These are phyloP conservation scores for Trametes punicea DNA, from an alignment of 768 basidiomycete species.

Conservation along the genomic window DNA sequence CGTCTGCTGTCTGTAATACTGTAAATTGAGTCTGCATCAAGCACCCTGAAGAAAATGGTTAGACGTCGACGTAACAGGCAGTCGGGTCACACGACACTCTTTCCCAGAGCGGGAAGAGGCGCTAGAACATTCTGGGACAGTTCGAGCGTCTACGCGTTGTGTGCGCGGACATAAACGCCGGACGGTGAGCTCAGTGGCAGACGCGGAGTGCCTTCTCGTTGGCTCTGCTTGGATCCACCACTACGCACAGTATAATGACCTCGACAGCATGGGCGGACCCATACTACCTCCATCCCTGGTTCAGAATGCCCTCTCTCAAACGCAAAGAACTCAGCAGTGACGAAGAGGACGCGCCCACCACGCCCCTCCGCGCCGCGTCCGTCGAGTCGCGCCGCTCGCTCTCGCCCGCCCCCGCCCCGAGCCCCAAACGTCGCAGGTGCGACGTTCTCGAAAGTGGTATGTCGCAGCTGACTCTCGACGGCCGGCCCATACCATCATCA, in stretches of 20 bases:
- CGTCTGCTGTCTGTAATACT: neutral
- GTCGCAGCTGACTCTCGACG: constrained; percentile 44
- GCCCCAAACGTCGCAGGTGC: constrained; percentile 44
- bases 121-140: constrained; percentile 21
- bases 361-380: constrained; percentile 10
- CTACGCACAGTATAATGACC: constrained; percentile 31
- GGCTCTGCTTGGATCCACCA: neutral
- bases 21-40: neutral
- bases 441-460: constrained; percentile 53
- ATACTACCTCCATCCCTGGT: constrained; percentile 44
- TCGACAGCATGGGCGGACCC: constrained; percentile 30
- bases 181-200: neutral
- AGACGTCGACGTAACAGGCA: too few species aligned
- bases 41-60: too few species aligned
- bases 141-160: constrained; percentile 9
- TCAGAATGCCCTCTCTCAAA: constrained; percentile 37
- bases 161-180: neutral
- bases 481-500: constrained; percentile 8
- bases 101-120: neutral
- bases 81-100: too few species aligned
- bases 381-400: constrained; percentile 14
- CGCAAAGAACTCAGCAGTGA: constrained; percentile 33
- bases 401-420: constrained; percentile 27
- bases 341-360: constrained; percentile 18
- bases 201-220: neutral